Evolutionary conservation across 257 asterid genomes (phyloP).

Genomic region (Solanum virginianum): DNA sequence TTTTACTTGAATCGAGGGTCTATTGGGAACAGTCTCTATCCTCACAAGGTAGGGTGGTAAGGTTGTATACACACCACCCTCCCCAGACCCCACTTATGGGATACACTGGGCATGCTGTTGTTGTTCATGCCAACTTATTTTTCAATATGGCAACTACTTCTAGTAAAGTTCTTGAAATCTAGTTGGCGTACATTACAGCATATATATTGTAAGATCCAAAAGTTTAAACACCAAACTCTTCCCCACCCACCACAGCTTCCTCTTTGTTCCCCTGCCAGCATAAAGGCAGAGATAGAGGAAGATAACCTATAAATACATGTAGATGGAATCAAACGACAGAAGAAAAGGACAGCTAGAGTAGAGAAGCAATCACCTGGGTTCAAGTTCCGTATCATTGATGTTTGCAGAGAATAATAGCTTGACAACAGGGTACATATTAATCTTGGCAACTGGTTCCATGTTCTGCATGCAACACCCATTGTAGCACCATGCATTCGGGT

Average conservation of each 20-base stretch:
- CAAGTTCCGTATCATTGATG: constrained; percentile 23
- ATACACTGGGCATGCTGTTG: neutral
- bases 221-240: neutral
- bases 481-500: constrained; percentile 74
- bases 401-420: constrained; percentile 59
- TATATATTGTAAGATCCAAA: neutral
- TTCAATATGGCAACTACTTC: neutral
- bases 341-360: neutral
- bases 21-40: neutral
- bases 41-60: neutral
- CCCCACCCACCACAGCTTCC: neutral
- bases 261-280: neutral
- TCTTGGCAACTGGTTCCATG: constrained; percentile 31
- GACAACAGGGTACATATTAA: constrained; percentile 42
- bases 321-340: neutral
- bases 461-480: constrained; percentile 32
- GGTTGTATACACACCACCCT: too few relatives aligned
- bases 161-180: neutral
- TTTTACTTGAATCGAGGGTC: neutral
- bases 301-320: neutral
- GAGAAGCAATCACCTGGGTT: constrained; percentile 38
- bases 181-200: neutral
- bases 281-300: neutral
- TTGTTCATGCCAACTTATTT: neutral
- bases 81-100: too few relatives aligned